Evolutionary conservation across 129 eudicot genomes (phyloP), one percentile per base, ranked within the genome.

Genomic region (Flaveria bidentis): DNA sequence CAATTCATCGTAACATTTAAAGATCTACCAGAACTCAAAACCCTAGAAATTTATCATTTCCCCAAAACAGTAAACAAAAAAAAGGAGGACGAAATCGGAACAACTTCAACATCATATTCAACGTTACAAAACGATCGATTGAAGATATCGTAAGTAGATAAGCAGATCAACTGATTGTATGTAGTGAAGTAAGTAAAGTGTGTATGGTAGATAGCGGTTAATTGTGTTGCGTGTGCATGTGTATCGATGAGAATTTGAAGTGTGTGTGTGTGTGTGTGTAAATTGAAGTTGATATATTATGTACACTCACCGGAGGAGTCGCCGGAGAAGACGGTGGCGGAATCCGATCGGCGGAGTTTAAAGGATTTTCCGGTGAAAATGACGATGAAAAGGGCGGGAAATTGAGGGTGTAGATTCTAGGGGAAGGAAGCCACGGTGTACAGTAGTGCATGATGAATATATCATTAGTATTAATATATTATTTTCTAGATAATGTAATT

Each of bases 231-330:
- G 49, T 44, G 49, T 39, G 64, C 76, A 63, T 63, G 71, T 70
- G 73, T 69, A 75, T 13, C 22, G 57, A 44, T 63, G 75, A 49
- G 55, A 30, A 72, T 20, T 44, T 44, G 65, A n/a, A 72, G 57
- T 51, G 56, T 66, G 67, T 46, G 80, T 45, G 51, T 44, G 39
- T 53, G 9, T 63, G 10, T 47, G 52, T 46, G 5, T 46, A 2
- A 46, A 46, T 47, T 47, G 52, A 1, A 9, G 51, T 20, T 20
- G 22, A 20, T 20, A 20, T 20, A 20, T 20, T 20, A 20, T 20
- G 22, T 20, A 20, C 11, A 84, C 62, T 87, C 87, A 80, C 82
- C 58, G 85, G 82, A 73, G 92, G 49, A 42, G 30, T 87, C 92
- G 85, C 84, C 74, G 86, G 71, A 75, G 75, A 74, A 69, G 75